These are phyloP conservation scores for Miscanthus sacchariflorus DNA, from an alignment of 202 grass and related monocot species.

Conservation along the genomic window DNA sequence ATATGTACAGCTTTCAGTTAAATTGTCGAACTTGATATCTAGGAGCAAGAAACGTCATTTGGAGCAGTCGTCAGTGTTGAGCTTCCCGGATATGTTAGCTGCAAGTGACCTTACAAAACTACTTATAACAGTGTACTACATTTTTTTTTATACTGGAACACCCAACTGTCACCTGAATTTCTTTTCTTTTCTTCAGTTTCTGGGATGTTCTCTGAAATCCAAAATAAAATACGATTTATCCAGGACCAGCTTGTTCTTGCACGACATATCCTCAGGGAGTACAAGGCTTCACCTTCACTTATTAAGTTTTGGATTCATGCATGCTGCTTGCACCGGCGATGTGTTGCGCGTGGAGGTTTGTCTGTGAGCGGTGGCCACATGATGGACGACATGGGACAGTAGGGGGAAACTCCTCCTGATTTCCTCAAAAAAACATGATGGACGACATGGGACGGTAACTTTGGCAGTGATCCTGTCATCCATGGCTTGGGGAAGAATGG, in stretches of 20 bases:
- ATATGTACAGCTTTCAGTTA: too few relatives aligned
- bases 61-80: not conserved
- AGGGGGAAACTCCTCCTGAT: too few relatives aligned
- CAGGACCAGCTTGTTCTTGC: not conserved
- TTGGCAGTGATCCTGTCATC: not conserved
- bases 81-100: not conserved
- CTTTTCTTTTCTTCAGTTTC: too few relatives aligned
- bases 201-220: too few relatives aligned
- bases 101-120: not conserved
- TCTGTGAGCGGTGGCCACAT: not conserved
- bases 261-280: not conserved
- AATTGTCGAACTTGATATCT: too few relatives aligned
- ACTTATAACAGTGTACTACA: not conserved
- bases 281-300: not conserved
- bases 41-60: not conserved
- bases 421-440: too few relatives aligned
- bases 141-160: not conserved
- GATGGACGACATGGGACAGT: not conserved
- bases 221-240: not conserved
- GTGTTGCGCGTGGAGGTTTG: constrained; percentile 26
- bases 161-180: too few relatives aligned
- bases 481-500: not conserved
- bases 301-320: not conserved
- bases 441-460: not conserved
- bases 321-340: not conserved